Evolutionary conservation across 2,329 filamentous ascomycete species (phyloP).

Genomic region (Aspergillus sclerotialis): DNA sequence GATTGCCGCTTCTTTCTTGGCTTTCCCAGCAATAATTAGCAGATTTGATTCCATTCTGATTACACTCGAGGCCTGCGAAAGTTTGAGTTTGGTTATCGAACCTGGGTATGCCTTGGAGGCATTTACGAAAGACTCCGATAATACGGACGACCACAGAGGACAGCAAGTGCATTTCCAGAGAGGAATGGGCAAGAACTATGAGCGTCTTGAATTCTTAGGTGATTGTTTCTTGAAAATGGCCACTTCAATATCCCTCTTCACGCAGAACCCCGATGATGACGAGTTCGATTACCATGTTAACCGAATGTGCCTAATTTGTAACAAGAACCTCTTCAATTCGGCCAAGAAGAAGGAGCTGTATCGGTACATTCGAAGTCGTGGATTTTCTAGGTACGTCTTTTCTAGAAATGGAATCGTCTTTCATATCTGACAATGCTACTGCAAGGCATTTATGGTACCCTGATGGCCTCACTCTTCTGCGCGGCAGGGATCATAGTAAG

Average conservation of each 20-base stretch:
- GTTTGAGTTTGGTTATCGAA: slow-evolving; percentile 58
- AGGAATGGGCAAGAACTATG: slow-evolving; percentile 92
- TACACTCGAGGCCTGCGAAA: slow-evolving; percentile 63
- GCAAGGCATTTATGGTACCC: slow-evolving; percentile 78
- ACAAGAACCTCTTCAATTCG: slow-evolving; percentile 76
- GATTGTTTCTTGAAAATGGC: slow-evolving; percentile 95
- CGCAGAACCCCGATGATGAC: slow-evolving; percentile 65
- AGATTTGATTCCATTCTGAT: slow-evolving; percentile 77
- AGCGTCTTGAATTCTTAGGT: slow-evolving; percentile 86
- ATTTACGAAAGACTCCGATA: slow-evolving; percentile 86
- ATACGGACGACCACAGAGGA: slow-evolving; percentile 63
- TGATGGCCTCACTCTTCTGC: slow-evolving; percentile 62
- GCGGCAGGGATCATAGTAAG: slow-evolving; percentile 59
- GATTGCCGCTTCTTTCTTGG: slow-evolving; percentile 65
- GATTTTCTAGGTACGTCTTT: slow-evolving; percentile 60
- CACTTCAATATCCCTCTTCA: slow-evolving; percentile 81
- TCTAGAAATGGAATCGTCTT: neutral
- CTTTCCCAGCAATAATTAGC: slow-evolving; percentile 77
- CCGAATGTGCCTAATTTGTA: slow-evolving; percentile 86
- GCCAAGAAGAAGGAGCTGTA: slow-evolving; percentile 60
- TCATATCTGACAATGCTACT: slow-evolving; percentile 5
- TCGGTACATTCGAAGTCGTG: slow-evolving; percentile 73
- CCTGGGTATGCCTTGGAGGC: slow-evolving; percentile 75
- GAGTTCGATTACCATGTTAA: slow-evolving; percentile 87
- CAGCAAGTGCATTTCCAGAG: slow-evolving; percentile 66